Conservation (phyloP, 2,329 filamentous ascomycete genomes). For the Xenoacremonium recifei region DNA sequence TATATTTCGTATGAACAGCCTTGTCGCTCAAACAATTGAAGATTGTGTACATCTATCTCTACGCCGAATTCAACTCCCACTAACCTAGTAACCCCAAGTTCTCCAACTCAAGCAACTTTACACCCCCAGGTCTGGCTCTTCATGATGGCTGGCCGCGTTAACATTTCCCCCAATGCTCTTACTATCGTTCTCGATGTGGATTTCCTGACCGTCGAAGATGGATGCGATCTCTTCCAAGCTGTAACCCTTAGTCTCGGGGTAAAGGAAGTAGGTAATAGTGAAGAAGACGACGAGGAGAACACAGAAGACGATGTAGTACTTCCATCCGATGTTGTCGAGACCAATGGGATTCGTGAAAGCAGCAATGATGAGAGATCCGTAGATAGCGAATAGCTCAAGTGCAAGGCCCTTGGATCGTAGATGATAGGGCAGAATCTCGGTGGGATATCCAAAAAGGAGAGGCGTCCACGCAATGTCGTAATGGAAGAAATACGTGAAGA, state of each 20-base stretch:
- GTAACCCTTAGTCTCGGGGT: slow-evolving; percentile 32
- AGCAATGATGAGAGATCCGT: slow-evolving; percentile 32
- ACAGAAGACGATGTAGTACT: slow-evolving; percentile 39
- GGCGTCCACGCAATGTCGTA: slow-evolving; percentile 48
- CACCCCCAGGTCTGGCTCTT: not conserved
- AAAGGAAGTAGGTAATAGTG: slow-evolving; percentile 22
- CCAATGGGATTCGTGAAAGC: slow-evolving; percentile 34
- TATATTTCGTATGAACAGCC: no score
- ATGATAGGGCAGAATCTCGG: slow-evolving; percentile 38
- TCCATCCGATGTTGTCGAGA: slow-evolving; percentile 35
- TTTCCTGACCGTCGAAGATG: slow-evolving; percentile 22
- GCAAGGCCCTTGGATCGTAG: slow-evolving; percentile 39
- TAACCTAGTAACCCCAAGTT: not conserved
- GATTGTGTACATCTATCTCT: no score
- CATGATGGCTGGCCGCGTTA: slow-evolving; percentile 7
- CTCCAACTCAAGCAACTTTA: not conserved
- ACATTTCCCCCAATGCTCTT: slow-evolving; percentile 1
- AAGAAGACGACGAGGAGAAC: slow-evolving; percentile 20
- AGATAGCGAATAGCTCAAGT: slow-evolving; percentile 42
- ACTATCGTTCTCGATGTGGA: no score
- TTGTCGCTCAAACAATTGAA: no score
- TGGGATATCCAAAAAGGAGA: slow-evolving; percentile 42
- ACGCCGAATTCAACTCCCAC: not conserved
- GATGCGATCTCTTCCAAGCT: slow-evolving; percentile 22
- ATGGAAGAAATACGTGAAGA: slow-evolving; percentile 47